Evolutionary conservation across 352 stramenopile genomes (phyloP), one percentile per base, ranked within the genome.

Genomic region (Globisporangium radiosum): DNA sequence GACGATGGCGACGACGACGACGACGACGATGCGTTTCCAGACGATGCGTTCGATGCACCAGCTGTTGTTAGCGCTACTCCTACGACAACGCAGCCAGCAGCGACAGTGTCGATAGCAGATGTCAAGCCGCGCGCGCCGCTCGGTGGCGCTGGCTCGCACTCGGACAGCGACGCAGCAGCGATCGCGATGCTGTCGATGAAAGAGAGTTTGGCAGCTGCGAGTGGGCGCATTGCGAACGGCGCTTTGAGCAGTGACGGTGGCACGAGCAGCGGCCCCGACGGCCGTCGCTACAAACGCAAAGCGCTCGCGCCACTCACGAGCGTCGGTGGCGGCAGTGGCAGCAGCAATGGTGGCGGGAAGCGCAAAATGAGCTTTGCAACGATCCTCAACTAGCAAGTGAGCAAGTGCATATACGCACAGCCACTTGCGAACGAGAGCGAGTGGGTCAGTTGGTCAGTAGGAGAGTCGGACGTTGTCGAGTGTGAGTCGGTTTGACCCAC

Each of bases 361-460:
- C 79, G 85, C 66, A 94, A 94, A 68, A 94, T 94, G 85, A 92
- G 83, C 56, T 84, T 94, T 48, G 85, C 85, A 15, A 87, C 83
- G 49, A 92, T 94, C 73, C 76, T 94, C 57, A 94, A 94, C 70
- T 94, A 81, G 81, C 15, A n/a, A 6, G 42, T 5, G 9, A 11
- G 42, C 15, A 11, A 25, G 7, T 19, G 51, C 5, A 42, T 15
- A 65, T 50, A 51, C 40, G 36, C 44, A 51, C 42, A 14, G 43
- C 14, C 43, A 15, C 43, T 47, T 47, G 43, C 43, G 43, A 47
- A 47, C 43, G 43, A 50, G 14, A 50, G 17, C 15, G 25, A 33
- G 25, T 33, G 25, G 25, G 25, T 33, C 25, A 33, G 25, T 33
- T 2, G 25, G 25, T 33, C 25, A 33, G 25, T 33, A 33, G 25